Conservation (phyloP, 2,329 filamentous ascomycete species). For the Aureobasidium pullulans region DNA sequence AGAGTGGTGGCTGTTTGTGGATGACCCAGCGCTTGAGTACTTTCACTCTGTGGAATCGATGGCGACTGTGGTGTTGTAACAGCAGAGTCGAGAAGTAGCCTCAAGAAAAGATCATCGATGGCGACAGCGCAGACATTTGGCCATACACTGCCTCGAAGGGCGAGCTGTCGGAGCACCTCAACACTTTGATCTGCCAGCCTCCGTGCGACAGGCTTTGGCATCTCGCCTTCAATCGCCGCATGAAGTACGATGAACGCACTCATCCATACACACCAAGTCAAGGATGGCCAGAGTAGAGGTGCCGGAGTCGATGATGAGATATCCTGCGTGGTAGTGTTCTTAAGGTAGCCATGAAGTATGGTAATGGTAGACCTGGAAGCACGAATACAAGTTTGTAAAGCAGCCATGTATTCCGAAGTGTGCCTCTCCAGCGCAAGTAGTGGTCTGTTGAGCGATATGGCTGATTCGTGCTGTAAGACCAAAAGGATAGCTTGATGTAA, state of each 20-base stretch:
- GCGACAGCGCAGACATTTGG: conserved; percentile 16
- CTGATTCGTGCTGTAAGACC: conserved; percentile 43
- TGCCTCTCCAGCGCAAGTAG: conserved; percentile 40
- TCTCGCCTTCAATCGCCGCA: conserved; percentile 41
- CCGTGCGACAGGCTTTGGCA: conserved; percentile 32
- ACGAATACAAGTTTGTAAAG: conserved; percentile 45
- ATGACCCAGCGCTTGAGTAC: no score
- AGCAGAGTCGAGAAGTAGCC: neutral
- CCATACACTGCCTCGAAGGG: conserved; percentile 15
- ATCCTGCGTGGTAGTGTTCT: conserved; percentile 17
- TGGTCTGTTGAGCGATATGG: conserved; percentile 46
- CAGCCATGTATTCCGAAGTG: conserved; percentile 39
- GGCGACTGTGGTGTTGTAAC: neutral
- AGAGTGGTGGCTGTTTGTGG: no score
- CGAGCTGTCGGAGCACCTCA: conserved; percentile 15
- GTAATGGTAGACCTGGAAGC: conserved; percentile 42
- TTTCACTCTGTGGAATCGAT: no score
- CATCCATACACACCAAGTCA: conserved; percentile 49
- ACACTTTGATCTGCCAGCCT: conserved; percentile 19
- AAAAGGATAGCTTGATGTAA: conserved; percentile 38
- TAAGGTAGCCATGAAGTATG: conserved; percentile 29
- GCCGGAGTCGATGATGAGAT: conserved; percentile 18
- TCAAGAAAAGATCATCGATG: conserved; percentile 15
- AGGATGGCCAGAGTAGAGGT: conserved; percentile 42
- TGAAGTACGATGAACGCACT: conserved; percentile 46